Conservation (phyloP, 2,329 filamentous ascomycete species). For the Scolecobasidium constrictum region DNA sequence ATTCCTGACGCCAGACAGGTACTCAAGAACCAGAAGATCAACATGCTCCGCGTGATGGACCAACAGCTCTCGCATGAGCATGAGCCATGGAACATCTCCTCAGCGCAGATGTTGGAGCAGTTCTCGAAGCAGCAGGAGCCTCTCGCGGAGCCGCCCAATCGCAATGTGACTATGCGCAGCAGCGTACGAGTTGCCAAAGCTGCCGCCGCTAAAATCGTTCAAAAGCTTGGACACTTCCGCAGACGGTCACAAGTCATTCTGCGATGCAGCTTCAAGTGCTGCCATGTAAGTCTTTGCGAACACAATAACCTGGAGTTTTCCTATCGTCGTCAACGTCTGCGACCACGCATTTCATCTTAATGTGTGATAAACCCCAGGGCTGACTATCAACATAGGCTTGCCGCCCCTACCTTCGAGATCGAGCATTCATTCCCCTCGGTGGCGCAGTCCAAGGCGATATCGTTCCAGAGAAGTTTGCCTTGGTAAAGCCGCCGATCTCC, state of each 20-base stretch:
- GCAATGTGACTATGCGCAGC: neutral
- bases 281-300: neutral
- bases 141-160: neutral
- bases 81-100: neutral
- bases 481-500: conserved; percentile 3
- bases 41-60: conserved; percentile 9
- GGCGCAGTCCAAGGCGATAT: conserved; percentile 28
- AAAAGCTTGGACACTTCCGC: neutral
- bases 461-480: conserved; percentile 20
- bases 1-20: neutral
- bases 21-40: conserved; percentile 21
- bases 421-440: conserved; percentile 34
- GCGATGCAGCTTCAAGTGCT: neutral
- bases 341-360: no score
- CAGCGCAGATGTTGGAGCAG: neutral
- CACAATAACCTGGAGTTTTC: no score
- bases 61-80: neutral
- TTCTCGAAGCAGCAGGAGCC: neutral
- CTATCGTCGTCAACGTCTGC: no score
- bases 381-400: conserved; percentile 23
- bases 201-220: neutral
- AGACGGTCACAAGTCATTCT: neutral
- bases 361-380: no score
- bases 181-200: neutral
- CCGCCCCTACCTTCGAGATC: conserved; percentile 37